Percentiles rank a stretch among this genome's conserved stretches.
phyloP scores from a whole-genome alignment of 2,329 filamentous ascomycete genomes.

The Aureobasidium sp. region DNA sequence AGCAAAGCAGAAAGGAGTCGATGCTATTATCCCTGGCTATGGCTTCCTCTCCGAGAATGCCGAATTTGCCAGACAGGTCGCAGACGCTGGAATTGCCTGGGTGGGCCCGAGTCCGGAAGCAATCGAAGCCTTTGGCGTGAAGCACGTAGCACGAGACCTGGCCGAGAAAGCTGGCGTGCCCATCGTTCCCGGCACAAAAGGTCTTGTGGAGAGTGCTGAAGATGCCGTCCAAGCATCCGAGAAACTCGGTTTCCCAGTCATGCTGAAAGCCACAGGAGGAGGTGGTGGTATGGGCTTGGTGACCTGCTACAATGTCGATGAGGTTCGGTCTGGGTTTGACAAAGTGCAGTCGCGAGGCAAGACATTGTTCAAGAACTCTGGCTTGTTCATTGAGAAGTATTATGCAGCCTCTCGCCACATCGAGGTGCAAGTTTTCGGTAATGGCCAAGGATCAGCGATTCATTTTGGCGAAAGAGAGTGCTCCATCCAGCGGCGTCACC shows the following conservation, averaged over 20 bases:
- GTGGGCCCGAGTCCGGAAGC: conserved; percentile 48
- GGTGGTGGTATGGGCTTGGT: conserved; percentile 82
- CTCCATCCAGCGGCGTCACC: conserved; percentile 76
- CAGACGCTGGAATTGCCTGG: conserved; percentile 49
- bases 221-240: conserved; percentile 39
- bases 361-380: conserved; percentile 74
- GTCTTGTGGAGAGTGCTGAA: conserved; percentile 40
- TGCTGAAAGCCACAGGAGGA: conserved; percentile 47
- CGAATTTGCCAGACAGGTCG: conserved; percentile 48
- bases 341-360: conserved; percentile 63
- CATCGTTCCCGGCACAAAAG: conserved; percentile 47
- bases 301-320: conserved; percentile 58
- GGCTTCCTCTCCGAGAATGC: conserved; percentile 59
- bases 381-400: conserved; percentile 78
- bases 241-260: conserved; percentile 44
- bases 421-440: conserved; percentile 85
- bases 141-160: conserved; percentile 49
- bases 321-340: conserved; percentile 56
- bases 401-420: conserved; percentile 74
- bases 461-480: conserved; percentile 85
- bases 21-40: conserved; percentile 60
- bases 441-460: conserved; percentile 68
- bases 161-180: conserved; percentile 46
- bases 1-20: conserved; percentile 40
- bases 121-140: conserved; percentile 51